Percentiles rank a stretch among this genome's conserved stretches.
Evolutionary conservation across 768 basidiomycete genomes (phyloP).

Genomic region (Pleurotus cornucopiae): DNA sequence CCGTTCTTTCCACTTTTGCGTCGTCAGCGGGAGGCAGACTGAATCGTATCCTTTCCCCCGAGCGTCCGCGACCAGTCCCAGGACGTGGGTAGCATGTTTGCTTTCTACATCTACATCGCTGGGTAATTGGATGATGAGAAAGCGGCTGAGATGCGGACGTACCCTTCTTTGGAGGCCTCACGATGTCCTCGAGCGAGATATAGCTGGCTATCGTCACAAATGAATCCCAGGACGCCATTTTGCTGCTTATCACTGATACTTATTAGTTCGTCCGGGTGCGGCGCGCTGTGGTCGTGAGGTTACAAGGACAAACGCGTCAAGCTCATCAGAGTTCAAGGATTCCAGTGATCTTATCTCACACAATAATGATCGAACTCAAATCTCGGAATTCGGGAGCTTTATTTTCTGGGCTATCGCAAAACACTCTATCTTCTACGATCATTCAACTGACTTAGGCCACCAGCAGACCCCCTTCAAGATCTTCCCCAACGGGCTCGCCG

Average conservation of each 20-base stretch:
- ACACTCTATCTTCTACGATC: too few relatives aligned
- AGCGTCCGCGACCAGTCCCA: slow-evolving; percentile 47
- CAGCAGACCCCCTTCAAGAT: too few relatives aligned
- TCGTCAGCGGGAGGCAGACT: slow-evolving; percentile 86
- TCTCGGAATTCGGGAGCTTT: too few relatives aligned
- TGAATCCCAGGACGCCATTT: slow-evolving; percentile 32
- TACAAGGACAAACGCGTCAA: too few relatives aligned
- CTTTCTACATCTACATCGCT: slow-evolving; percentile 2
- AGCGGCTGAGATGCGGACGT: background rate
- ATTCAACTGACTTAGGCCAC: too few relatives aligned
- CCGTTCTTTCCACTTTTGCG: slow-evolving; percentile 76
- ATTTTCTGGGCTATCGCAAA: too few relatives aligned
- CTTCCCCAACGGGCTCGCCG: background rate
- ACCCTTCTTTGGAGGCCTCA: slow-evolving; percentile 17
- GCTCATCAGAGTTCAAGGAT: too few relatives aligned
- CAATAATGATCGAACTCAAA: background rate
- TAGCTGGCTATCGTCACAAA: slow-evolving; percentile 32
- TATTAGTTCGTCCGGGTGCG: background rate
- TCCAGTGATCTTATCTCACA: background rate
- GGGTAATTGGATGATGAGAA: background rate
- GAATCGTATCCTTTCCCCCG: slow-evolving; percentile 67
- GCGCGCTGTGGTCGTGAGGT: too few relatives aligned
- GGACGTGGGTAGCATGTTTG: slow-evolving; percentile 41
- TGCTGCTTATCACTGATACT: background rate
- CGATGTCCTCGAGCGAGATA: slow-evolving; percentile 38